A percentile compares a stretch with the other conserved stretches of the same genome.
These are phyloP conservation scores for Lasiodiplodia gonubiensis DNA, from an alignment of 2,329 filamentous ascomycete species.

Conservation along the genomic window DNA sequence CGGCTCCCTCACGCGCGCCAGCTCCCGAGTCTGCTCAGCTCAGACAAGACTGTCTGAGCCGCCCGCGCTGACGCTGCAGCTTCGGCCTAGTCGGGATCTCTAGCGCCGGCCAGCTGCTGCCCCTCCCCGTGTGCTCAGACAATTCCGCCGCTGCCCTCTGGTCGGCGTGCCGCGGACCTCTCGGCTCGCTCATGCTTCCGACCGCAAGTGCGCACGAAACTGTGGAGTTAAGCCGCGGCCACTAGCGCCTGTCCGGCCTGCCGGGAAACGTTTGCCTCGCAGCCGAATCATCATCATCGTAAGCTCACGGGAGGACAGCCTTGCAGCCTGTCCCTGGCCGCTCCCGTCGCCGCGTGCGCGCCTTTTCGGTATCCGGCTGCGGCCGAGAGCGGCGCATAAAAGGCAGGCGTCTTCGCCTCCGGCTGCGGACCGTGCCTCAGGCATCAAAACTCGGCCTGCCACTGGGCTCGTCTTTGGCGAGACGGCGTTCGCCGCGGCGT, in stretches of 20 bases:
- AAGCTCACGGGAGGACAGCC: constrained; percentile 8
- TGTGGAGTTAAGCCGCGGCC: not conserved
- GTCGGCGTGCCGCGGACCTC: not conserved
- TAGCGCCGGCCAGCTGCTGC: constrained; percentile 11
- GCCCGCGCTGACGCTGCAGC: not conserved
- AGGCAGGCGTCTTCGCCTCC: no score
- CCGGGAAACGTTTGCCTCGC: constrained; percentile 3
- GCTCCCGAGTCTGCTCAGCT: not conserved
- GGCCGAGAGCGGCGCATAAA: not conserved
- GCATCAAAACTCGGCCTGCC: not conserved
- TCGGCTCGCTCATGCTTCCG: constrained; percentile 1
- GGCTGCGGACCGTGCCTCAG: not conserved
- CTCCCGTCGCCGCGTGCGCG: not conserved
- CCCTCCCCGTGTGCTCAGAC: constrained; percentile 1
- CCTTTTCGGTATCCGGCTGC: constrained; percentile 16
- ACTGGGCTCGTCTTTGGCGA: not conserved
- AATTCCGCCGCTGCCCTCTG: not conserved
- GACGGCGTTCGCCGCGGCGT: constrained; percentile 13
- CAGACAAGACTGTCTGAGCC: not conserved
- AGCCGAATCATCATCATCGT: not conserved
- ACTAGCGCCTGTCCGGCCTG: not conserved
- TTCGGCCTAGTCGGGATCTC: not conserved
- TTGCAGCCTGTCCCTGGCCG: constrained; percentile 24
- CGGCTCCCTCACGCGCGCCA: constrained; percentile 10
- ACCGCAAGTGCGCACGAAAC: not conserved